These are phyloP conservation scores for Plantago ovata DNA, from an alignment of 257 asterid species.

Conservation along the genomic window DNA sequence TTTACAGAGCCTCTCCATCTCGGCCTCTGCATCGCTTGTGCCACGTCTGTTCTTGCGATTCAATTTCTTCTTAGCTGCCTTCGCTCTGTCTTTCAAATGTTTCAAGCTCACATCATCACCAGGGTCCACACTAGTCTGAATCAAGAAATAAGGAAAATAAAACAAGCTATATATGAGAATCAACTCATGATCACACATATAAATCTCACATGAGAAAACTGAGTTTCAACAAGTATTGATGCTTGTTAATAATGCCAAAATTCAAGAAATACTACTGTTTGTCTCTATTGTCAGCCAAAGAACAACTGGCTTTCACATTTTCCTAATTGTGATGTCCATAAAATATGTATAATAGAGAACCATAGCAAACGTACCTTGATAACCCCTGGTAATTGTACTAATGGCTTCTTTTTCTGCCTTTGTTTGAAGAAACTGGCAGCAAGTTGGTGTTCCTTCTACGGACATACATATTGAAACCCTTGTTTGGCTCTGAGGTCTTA, in stretches of 20 bases:
- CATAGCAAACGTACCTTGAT: constrained; percentile 44
- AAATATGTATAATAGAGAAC: constrained; percentile 5
- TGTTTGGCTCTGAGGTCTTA: constrained; percentile 24
- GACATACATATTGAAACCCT: constrained; percentile 20
- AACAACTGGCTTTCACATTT: constrained; percentile 10
- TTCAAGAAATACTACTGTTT: too few species aligned
- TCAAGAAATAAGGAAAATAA: neutral
- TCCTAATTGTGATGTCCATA: constrained; percentile 10
- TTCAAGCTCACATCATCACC: constrained; percentile 78
- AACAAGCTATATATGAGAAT: too few species aligned
- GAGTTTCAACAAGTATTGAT: neutral
- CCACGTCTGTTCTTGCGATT: constrained; percentile 26
- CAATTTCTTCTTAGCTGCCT: constrained; percentile 49
- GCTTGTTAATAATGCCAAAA: neutral
- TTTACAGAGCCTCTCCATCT: constrained; percentile 74
- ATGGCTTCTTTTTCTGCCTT: constrained; percentile 39
- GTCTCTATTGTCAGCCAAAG: neutral
- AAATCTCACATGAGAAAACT: neutral
- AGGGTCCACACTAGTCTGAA: constrained; percentile 47
- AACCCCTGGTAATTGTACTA: constrained; percentile 25
- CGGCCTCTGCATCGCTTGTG: constrained; percentile 46
- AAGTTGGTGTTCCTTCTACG: constrained; percentile 31
- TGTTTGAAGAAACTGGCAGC: constrained; percentile 32
- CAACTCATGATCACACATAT: too few species aligned
- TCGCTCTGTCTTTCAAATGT: constrained; percentile 61